Evolutionary conservation across 306 rosid genomes (phyloP).

Genomic region (Datisca glomerata): DNA sequence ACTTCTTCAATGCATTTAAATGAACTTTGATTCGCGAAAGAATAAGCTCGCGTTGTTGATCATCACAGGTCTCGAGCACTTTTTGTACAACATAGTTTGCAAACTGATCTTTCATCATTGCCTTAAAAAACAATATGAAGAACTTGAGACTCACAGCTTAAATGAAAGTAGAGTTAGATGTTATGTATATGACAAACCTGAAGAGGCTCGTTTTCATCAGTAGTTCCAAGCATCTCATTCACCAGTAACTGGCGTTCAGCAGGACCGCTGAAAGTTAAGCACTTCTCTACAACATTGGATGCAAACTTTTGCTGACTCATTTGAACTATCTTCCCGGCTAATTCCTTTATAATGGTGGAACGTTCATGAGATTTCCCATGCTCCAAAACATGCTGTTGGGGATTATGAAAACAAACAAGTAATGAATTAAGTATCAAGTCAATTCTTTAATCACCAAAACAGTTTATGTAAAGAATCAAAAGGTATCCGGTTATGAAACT

Average conservation of each 20-base stretch:
- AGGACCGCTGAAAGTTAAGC: slow-evolving; percentile 82
- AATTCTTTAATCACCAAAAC: neutral
- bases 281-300: slow-evolving; percentile 87
- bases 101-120: slow-evolving; percentile 97
- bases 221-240: slow-evolving; percentile 89
- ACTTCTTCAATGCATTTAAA: slow-evolving; percentile 86
- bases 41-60: slow-evolving; percentile 88
- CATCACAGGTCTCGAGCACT: slow-evolving; percentile 93
- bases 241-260: slow-evolving; percentile 71
- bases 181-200: slow-evolving; percentile 42
- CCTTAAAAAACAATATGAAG: slow-evolving; percentile 15
- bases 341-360: slow-evolving; percentile 72
- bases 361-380: slow-evolving; percentile 93
- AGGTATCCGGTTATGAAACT: no score
- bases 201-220: slow-evolving; percentile 95
- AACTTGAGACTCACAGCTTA: neutral
- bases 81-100: slow-evolving; percentile 96
- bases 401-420: slow-evolving; percentile 1
- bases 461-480: no score
- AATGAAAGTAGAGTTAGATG: neutral
- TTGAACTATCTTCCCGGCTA: slow-evolving; percentile 78
- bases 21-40: slow-evolving; percentile 92
- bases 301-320: slow-evolving; percentile 99
- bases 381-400: slow-evolving; percentile 66
- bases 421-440: neutral